Evolutionary conservation across 2,329 filamentous ascomycete species (phyloP), one percentile per base, ranked within the genome.

Genomic region (Aspergillus fischeri): DNA sequence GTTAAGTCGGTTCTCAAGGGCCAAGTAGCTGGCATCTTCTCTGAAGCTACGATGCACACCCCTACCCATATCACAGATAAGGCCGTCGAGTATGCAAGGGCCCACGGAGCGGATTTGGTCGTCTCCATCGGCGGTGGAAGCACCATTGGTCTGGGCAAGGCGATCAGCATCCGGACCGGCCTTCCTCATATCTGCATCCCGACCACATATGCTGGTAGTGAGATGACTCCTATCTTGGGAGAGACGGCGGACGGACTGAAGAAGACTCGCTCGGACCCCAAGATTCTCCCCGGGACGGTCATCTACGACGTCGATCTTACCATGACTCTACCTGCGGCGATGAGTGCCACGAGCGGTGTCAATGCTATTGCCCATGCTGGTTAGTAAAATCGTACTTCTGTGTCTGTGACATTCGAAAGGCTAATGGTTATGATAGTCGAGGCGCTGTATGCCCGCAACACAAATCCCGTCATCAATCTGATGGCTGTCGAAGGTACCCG

Each of bases 231-330:
- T 0, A 86, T 87, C 49, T 71, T 88, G 11, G 85, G 85, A 2
- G 84, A 88, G 72, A 87, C 84, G 0, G 74, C 77, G 11, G 78
- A 82, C 53, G 84, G 85, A 0, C 67, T 76, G 57, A 86, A 88
- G 72, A 81, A 78, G 55, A 87, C 85, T 3, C 74, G 78, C 29
- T 76, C 73, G 4, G 83, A 87, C 67, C 79, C 81, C 1, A 83
- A 80, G 67, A 86, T 87, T 55, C 72, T 86, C 21, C 85, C 85
- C 0, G 78, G 76, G 0, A 81, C 80, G 0, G 85, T 87, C 3
- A 83, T 88, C 42, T 88, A 87, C 66, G 85, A 88, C 72, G 83
- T 86, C 20, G 79, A 86, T 63, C 71, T 87, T 54, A 87, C 85
- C 0, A 77, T 85, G 78, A 83, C 80, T 1, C 72, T 88, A 25